A percentile compares a stretch with the other conserved stretches of the same genome.
These are phyloP conservation scores for Beverwykella pulmonaria DNA, from an alignment of 495 filamentous ascomycete genomes.

Conservation along the genomic window DNA sequence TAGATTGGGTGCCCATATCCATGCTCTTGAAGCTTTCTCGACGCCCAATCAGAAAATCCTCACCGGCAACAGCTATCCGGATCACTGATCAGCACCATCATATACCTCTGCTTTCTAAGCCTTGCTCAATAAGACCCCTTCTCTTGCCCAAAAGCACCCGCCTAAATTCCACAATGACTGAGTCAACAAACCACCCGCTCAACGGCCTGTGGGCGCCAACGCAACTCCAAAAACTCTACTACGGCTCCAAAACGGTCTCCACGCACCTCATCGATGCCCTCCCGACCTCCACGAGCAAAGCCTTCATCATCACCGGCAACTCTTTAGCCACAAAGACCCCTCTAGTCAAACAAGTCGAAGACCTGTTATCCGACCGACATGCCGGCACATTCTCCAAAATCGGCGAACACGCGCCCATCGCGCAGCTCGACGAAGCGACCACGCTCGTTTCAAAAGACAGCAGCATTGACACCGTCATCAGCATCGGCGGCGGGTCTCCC, in stretches of 20 bases:
- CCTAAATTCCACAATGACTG: slow-evolving; percentile 46
- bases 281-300: slow-evolving; percentile 48
- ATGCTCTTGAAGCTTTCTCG: not conserved
- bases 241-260: slow-evolving; percentile 50
- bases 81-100: not conserved
- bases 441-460: slow-evolving; percentile 47
- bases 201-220: slow-evolving; percentile 51
- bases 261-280: slow-evolving; percentile 49
- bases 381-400: slow-evolving; percentile 54
- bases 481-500: slow-evolving; percentile 53
- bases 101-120: not conserved
- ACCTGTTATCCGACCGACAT: slow-evolving; percentile 48
- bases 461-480: slow-evolving; percentile 53
- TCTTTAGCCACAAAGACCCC: slow-evolving; percentile 54
- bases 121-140: too few relatives aligned
- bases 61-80: not conserved
- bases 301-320: slow-evolving; percentile 55
- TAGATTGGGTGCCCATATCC: not conserved
- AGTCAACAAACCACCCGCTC: slow-evolving; percentile 46
- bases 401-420: slow-evolving; percentile 53
- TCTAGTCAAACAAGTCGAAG: slow-evolving; percentile 51
- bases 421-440: slow-evolving; percentile 51
- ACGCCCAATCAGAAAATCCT: not conserved
- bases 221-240: slow-evolving; percentile 50
- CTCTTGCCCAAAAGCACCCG: too few relatives aligned